Percentiles rank a stretch among this genome's conserved stretches.
phyloP scores from a whole-genome alignment of 495 filamentous ascomycete genomes.

The Symbiotaphrina buchneri region DNA sequence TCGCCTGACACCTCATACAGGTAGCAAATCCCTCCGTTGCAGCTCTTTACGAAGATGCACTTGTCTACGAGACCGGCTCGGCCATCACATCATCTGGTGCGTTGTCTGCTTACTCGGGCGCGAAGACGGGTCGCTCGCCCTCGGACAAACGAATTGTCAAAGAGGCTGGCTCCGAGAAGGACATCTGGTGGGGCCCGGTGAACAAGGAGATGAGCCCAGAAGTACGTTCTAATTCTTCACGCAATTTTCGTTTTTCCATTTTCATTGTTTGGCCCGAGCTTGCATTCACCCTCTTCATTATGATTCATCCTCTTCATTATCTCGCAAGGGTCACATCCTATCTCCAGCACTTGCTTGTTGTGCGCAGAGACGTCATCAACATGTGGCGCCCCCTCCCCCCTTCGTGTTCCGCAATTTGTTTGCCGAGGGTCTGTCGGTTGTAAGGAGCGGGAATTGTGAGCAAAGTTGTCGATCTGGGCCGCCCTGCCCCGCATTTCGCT shows the following conservation, averaged over 20 bases:
- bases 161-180: conserved; percentile 68
- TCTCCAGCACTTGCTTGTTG: no score
- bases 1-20: conserved; percentile 19
- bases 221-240: conserved; percentile 52
- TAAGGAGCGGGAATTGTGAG: no score
- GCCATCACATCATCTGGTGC: conserved; percentile 92
- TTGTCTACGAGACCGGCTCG: conserved; percentile 94
- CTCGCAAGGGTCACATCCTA: neutral
- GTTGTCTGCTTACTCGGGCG: conserved; percentile 88
- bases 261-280: conserved; percentile 3
- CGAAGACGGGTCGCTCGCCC: conserved; percentile 93
- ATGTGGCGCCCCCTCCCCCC: no score
- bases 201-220: conserved; percentile 98
- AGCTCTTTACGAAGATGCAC: conserved; percentile 94
- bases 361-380: no score
- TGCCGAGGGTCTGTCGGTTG: no score
- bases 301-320: neutral
- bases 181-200: conserved; percentile 95
- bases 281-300: conserved; percentile 1
- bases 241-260: no score
- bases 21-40: conserved; percentile 81
- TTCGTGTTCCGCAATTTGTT: no score
- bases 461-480: no score
- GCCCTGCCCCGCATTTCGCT: no score
- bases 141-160: conserved; percentile 93